Evolutionary conservation across 345 rosid genomes (phyloP), one percentile per base, ranked within the genome.

Genomic region (Citrus mangshanensis): DNA sequence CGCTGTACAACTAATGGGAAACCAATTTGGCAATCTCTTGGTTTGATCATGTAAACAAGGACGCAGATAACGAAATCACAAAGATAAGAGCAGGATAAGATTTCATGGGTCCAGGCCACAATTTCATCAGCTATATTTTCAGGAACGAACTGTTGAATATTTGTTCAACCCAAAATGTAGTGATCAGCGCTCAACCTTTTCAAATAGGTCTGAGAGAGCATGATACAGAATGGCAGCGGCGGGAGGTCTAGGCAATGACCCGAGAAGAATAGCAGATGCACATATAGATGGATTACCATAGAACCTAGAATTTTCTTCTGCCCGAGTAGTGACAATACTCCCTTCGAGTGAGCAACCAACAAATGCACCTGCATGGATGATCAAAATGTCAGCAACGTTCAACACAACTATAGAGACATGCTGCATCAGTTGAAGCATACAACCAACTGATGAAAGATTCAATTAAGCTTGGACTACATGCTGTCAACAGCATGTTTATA

Each of bases 271-370:
- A 60, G 75, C 79, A 4, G 82, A 61, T 46, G 79, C 82, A 42
- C 64, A 46, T 24, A 75, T 80, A 12, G 79, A 74, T 22, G 65
- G 21, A 46, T 70, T 51, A 3, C 82, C 82, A 19, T 80, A 74
- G 58, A 80, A 80, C 49, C 64, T 74, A 18, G 79, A 60, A 80
- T 80, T 80, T 80, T 80, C 82, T 18, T 42, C 70, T 4, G 37
- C 58, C 46, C 76, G 55, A 19, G 79, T 75, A 25, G 70, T 5
- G 4, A 75, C 71, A 9, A 80, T 61, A 28, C 79, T 75, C 59
- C 82, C 82, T 62, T 80, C 75, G 24, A 80, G 75, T 0, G 79
- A 80, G 79, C 82, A 80, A 63, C 82, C 82, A 35, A 80, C 82
- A 80, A 75, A 80, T 61, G 82, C 82, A 68, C 82, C 82, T 69